A percentile compares a stretch with the other conserved stretches of the same genome.
Evolutionary conservation across 1,139 yeast genomes (phyloP).

Genomic region (Torulaspora globosa): DNA sequence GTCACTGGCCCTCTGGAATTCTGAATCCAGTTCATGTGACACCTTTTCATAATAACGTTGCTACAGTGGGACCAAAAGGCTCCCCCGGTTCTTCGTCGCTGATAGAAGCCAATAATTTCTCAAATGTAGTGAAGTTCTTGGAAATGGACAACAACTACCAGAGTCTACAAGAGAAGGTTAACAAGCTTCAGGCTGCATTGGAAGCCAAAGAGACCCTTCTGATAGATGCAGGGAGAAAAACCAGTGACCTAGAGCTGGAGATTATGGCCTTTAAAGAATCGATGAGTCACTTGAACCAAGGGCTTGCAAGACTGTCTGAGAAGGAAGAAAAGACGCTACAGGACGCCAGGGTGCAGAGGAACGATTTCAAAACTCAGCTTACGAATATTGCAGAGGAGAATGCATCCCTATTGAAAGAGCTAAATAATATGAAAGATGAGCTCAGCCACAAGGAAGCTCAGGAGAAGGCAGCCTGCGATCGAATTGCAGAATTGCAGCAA

Average conservation of each 20-base stretch:
- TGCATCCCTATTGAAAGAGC: conserved; percentile 13
- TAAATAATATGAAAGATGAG: conserved; percentile 7
- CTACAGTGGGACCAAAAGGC: conserved; percentile 17
- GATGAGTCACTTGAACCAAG: conserved; percentile 25
- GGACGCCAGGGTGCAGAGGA: conserved; percentile 32
- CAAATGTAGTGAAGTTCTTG: conserved; percentile 3
- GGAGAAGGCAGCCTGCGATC: conserved; percentile 55
- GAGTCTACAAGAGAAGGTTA: conserved; percentile 11
- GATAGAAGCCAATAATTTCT: conserved; percentile 8
- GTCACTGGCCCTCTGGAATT: conserved; percentile 51
- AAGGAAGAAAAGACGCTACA: conserved; percentile 23
- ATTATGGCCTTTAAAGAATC: conserved; percentile 33
- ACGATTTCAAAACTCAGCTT: conserved; percentile 26
- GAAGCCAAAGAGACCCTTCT: conserved; percentile 8
- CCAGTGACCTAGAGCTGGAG: conserved; percentile 27
- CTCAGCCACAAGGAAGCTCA: conserved; percentile 26
- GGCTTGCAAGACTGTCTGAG: conserved; percentile 27
- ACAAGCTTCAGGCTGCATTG: conserved; percentile 8
- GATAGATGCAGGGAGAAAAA: conserved; percentile 7
- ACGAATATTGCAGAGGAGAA: conserved; percentile 38
- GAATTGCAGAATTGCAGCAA: conserved; percentile 49
- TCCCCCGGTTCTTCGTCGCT: conserved; percentile 8
- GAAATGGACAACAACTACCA: conserved; percentile 15
- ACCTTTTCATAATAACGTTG: conserved; percentile 20
- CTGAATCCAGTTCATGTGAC: conserved; percentile 21